Conservation (phyloP, 805 yeast species). For the Saturnispora zaruensis region DNA sequence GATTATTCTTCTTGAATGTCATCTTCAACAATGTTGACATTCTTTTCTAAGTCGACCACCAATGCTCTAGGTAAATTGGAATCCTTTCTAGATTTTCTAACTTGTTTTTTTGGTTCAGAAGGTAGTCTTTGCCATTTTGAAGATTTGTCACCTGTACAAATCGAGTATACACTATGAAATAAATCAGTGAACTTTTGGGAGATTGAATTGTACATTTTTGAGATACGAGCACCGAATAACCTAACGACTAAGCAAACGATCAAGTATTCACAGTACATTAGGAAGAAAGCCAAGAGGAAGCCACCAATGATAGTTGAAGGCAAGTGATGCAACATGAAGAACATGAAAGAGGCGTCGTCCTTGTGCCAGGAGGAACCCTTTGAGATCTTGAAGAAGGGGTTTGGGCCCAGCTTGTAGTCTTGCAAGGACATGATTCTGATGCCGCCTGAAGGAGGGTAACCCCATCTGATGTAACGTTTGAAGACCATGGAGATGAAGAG, state of each 20-base stretch:
- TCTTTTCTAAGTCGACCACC: conserved; percentile 29
- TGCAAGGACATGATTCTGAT: conserved; percentile 64
- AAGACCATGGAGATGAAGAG: conserved; percentile 76
- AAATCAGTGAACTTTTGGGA: conserved; percentile 1
- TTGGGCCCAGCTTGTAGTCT: conserved; percentile 51
- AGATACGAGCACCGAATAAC: conserved; percentile 7
- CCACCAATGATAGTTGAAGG: conserved; percentile 65
- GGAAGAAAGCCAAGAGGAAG: conserved; percentile 42
- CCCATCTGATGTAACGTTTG: conserved; percentile 81
- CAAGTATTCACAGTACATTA: conserved; percentile 41
- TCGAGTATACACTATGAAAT: neutral
- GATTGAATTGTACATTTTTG: conserved; percentile 2
- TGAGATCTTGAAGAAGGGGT: conserved; percentile 64
- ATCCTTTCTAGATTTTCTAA: conserved; percentile 39
- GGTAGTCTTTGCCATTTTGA: conserved; percentile 9
- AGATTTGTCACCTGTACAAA: neutral
- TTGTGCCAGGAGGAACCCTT: conserved; percentile 91
- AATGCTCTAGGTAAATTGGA: conserved; percentile 41
- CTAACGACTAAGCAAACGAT: conserved; percentile 24
- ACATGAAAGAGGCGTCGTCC: conserved; percentile 76
- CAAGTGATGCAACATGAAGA: conserved; percentile 66
- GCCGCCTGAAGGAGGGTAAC: conserved; percentile 54
- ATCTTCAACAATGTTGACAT: conserved; percentile 16
- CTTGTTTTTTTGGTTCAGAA: neutral
- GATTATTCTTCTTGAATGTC: conserved; percentile 5